Percentiles rank a stretch among this genome's conserved stretches.
Conservation (phyloP, 371 early-diverging fungal genomes). For the Mortierella sp. region DNA sequence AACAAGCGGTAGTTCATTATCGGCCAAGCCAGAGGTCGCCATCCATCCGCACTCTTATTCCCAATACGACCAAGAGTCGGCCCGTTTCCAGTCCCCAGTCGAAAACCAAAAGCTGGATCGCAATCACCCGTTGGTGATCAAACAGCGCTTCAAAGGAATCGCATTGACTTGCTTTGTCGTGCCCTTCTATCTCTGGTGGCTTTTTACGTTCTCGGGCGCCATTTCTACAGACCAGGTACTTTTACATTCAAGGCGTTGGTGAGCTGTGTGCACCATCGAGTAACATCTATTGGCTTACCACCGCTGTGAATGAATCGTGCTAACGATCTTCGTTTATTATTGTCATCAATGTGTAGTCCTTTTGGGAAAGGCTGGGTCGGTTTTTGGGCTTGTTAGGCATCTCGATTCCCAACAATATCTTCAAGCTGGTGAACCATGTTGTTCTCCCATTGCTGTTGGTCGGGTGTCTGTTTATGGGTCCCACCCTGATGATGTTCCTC, state of each 20-base stretch:
- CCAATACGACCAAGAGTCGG: not conserved
- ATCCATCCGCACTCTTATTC: conserved; percentile 18
- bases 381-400: conserved; percentile 33
- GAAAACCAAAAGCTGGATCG: conserved; percentile 26
- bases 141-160: conserved; percentile 33
- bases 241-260: not conserved
- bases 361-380: not conserved
- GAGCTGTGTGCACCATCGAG: not conserved
- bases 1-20: not conserved
- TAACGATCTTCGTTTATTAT: not conserved
- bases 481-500: conserved; percentile 43
- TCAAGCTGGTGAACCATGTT: conserved; percentile 28
- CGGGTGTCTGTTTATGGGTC: conserved; percentile 35
- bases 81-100: conserved; percentile 15
- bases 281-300: not conserved
- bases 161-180: conserved; percentile 15
- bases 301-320: not conserved
- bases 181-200: conserved; percentile 29
- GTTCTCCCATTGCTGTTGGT: conserved; percentile 36
- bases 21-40: conserved; percentile 27
- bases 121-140: conserved; percentile 32
- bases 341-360: conserved; percentile 18
- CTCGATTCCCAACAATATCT: conserved; percentile 23
- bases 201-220: conserved; percentile 18
- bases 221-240: conserved; percentile 23